A percentile compares a stretch with the other conserved stretches of the same genome.
phyloP scores from a whole-genome alignment of 371 early-diverging fungal genomes.

The Basidiobolus meristosporus region DNA sequence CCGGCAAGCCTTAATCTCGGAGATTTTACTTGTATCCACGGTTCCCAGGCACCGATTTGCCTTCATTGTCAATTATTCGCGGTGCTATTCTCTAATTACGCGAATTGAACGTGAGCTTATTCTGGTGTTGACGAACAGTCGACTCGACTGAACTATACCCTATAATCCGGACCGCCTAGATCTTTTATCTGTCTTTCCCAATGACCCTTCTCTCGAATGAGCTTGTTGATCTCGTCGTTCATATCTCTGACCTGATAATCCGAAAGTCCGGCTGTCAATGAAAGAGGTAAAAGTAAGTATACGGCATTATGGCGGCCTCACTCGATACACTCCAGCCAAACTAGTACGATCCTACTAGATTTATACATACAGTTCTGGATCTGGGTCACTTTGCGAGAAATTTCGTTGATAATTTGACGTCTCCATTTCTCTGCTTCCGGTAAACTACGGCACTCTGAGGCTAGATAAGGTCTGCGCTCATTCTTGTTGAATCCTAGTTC shows the following conservation, averaged over 20 bases:
- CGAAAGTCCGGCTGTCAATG: slow-evolving; percentile 44
- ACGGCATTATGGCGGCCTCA: not conserved
- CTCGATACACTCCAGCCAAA: not conserved
- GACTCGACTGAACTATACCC: slow-evolving; percentile 18
- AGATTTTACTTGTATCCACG: slow-evolving; percentile 70
- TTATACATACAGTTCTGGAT: slow-evolving; percentile 67
- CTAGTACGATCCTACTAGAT: not conserved
- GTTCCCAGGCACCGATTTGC: slow-evolving; percentile 76
- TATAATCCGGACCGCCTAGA: slow-evolving; percentile 89
- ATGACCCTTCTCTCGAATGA: slow-evolving; percentile 71
- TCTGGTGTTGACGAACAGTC: not conserved
- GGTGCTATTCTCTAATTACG: slow-evolving; percentile 38
- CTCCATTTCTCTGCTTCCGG: slow-evolving; percentile 83
- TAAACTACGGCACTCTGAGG: slow-evolving; percentile 40
- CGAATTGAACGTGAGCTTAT: not conserved
- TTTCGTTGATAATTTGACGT: slow-evolving; percentile 66
- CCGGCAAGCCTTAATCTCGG: not conserved
- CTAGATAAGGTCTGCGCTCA: slow-evolving; percentile 56
- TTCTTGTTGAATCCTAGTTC: slow-evolving; percentile 48
- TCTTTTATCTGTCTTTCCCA: slow-evolving; percentile 87
- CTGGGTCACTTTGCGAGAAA: slow-evolving; percentile 69
- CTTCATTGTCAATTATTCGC: slow-evolving; percentile 65
- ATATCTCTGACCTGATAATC: slow-evolving; percentile 84
- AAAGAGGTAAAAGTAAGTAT: slow-evolving; percentile 1
- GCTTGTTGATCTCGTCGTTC: slow-evolving; percentile 90